These are phyloP conservation scores for Streptanthus diversifolius DNA, from an alignment of 345 rosid genomes.

Conservation along the genomic window DNA sequence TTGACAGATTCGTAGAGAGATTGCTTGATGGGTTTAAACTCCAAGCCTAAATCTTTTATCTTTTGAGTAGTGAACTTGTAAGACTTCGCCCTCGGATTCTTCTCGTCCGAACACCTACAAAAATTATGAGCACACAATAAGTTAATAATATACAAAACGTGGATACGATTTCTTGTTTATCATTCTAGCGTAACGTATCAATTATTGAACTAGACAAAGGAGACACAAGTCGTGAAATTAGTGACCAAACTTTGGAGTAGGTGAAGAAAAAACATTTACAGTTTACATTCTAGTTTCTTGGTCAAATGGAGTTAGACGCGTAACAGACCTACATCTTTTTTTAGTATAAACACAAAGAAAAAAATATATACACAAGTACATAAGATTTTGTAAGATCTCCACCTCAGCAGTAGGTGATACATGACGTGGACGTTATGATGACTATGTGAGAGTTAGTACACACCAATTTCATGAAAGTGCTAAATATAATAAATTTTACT, in stretches of 20 bases:
- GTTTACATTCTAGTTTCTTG: neutral
- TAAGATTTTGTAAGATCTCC: slow-evolving; percentile 4
- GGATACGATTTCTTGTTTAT: slow-evolving; percentile 12
- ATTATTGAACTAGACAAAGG: neutral
- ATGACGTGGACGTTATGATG: slow-evolving; percentile 18
- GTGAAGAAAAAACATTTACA: slow-evolving; percentile 23
- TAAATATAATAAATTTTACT: neutral
- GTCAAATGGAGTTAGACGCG: slow-evolving; percentile 23
- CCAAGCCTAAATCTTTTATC: slow-evolving; percentile 75
- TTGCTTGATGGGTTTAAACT: slow-evolving; percentile 76
- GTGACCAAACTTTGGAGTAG: slow-evolving; percentile 33
- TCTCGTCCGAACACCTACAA: slow-evolving; percentile 85
- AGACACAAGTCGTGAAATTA: slow-evolving; percentile 29
- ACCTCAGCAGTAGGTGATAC: slow-evolving; percentile 12
- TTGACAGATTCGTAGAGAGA: slow-evolving; percentile 83
- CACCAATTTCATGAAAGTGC: slow-evolving; percentile 18
- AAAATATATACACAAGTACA: neutral
- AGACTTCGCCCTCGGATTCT: slow-evolving; percentile 68
- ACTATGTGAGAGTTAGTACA: slow-evolving; percentile 13
- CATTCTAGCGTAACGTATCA: slow-evolving; percentile 5
- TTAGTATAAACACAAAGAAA: neutral
- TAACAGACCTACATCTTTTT: neutral
- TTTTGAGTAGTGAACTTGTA: slow-evolving; percentile 79
- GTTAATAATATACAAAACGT: slow-evolving; percentile 11
- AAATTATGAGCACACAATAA: neutral